Conservation (phyloP, 176 grass and related monocot species). For the Zizania latifolia region DNA sequence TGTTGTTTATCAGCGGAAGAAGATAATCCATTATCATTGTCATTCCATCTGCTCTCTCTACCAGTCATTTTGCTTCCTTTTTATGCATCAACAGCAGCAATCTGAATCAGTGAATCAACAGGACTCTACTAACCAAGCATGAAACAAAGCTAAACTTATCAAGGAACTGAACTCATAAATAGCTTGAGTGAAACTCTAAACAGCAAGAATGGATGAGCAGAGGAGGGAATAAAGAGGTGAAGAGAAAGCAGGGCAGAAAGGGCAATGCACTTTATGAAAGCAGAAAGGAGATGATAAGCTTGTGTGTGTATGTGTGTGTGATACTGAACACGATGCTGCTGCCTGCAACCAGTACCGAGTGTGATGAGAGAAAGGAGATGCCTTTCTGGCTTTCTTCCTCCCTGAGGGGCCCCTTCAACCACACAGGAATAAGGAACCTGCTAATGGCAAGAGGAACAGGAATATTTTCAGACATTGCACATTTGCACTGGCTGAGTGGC, state of each 20-base stretch:
- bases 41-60: neutral
- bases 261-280: conserved; percentile 9
- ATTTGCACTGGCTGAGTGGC: neutral
- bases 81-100: neutral
- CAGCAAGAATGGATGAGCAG: conserved; percentile 15
- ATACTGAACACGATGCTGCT: conserved; percentile 2
- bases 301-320: conserved; percentile 2
- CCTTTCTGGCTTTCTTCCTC: conserved; percentile 41
- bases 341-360: no score
- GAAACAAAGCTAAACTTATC: neutral
- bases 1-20: neutral
- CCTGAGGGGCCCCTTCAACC: neutral
- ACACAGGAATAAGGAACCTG: conserved; percentile 36
- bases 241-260: conserved; percentile 33
- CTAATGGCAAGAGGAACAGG: conserved; percentile 17
- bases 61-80: neutral
- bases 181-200: conserved; percentile 35
- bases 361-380: conserved; percentile 25
- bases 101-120: neutral
- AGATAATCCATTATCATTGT: neutral
- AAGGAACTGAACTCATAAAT: neutral
- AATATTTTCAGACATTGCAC: conserved; percentile 1
- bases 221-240: neutral
- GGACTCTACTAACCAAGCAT: conserved; percentile 2
- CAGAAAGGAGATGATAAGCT: conserved; percentile 33